Evolutionary conservation across 2,329 filamentous ascomycete species (phyloP).

Genomic region (Ophiostoma novo-ulmi): DNA sequence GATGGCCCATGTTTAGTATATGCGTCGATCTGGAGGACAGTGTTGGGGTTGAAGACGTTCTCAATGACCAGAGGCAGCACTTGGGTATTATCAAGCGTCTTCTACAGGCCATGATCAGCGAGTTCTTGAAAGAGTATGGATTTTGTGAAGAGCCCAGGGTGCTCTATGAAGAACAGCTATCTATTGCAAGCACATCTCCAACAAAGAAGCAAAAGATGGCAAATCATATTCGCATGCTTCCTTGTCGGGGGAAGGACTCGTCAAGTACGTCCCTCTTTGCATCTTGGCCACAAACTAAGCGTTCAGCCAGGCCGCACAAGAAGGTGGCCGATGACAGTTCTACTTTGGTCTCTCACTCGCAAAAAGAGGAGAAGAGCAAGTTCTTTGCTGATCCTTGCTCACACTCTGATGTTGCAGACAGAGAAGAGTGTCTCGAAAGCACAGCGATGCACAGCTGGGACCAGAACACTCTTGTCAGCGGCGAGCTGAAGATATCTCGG

Average conservation of each 20-base stretch:
- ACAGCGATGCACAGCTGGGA: conserved; percentile 14
- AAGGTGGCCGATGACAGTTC: background rate
- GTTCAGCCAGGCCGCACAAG: background rate
- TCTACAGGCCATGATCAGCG: conserved; percentile 60
- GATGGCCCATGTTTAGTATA: conserved; percentile 88
- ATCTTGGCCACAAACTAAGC: conserved; percentile 23
- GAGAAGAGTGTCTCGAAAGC: background rate
- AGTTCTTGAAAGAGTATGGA: conserved; percentile 70
- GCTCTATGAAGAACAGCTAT: background rate
- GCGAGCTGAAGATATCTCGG: conserved; percentile 52
- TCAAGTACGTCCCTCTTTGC: conserved; percentile 10
- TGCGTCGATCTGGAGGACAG: conserved; percentile 47
- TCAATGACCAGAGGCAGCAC: conserved; percentile 44
- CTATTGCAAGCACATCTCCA: background rate
- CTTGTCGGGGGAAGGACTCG: background rate
- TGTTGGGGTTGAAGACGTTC: conserved; percentile 37
- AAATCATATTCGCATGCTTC: background rate
- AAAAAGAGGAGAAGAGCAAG: conserved; percentile 11
- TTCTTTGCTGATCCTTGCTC: background rate
- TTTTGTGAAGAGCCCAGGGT: conserved; percentile 51
- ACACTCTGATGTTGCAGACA: background rate
- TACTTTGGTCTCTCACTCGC: too few species aligned
- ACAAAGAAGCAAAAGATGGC: background rate
- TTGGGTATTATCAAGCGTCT: conserved; percentile 59
- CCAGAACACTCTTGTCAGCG: background rate